Percentiles rank a stretch among this genome's conserved stretches.
phyloP scores from a whole-genome alignment of 768 basidiomycete species.

The Tubosaeta brunneosetosa region DNA sequence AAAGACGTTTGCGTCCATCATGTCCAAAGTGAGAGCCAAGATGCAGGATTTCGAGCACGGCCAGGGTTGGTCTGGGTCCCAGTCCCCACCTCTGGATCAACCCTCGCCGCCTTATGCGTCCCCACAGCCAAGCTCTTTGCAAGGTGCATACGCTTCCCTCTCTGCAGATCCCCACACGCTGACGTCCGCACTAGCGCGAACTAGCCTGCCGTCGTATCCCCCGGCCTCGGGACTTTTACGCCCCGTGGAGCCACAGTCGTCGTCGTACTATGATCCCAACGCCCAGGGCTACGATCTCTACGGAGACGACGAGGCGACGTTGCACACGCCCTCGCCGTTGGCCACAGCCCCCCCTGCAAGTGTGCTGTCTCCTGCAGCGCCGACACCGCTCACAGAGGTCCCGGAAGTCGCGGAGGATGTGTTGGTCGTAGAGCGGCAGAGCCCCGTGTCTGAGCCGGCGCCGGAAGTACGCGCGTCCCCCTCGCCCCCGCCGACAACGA shows the following conservation, averaged over 20 bases:
- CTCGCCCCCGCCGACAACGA: background rate
- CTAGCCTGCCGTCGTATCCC: conserved; percentile 8
- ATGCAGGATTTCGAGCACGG: conserved; percentile 72
- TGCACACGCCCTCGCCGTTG: background rate
- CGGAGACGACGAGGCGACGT: conserved; percentile 7
- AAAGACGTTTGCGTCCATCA: conserved; percentile 66
- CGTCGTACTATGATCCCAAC: conserved; percentile 37
- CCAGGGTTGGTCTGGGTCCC: conserved; percentile 17
- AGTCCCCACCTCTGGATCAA: conserved; percentile 4
- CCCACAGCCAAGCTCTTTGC: conserved; percentile 2
- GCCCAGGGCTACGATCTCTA: conserved; percentile 27
- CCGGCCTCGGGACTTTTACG: conserved; percentile 10
- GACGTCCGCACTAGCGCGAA: conserved; percentile 3
- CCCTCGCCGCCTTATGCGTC: background rate
- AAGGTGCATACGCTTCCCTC: conserved; percentile 3
- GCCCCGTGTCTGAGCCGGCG: background rate
- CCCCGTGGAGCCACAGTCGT: conserved; percentile 3
- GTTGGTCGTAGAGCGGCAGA: background rate
- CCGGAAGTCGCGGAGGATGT: background rate
- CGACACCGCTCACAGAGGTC: background rate
- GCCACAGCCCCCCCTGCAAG: background rate
- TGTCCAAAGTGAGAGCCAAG: conserved; percentile 79
- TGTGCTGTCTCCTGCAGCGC: background rate
- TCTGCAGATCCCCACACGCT: conserved; percentile 1
- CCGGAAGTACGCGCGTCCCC: background rate